Base-by-base conservation (phyloP, 139 green algal species). In the Chlorella vulgaris region DNA sequence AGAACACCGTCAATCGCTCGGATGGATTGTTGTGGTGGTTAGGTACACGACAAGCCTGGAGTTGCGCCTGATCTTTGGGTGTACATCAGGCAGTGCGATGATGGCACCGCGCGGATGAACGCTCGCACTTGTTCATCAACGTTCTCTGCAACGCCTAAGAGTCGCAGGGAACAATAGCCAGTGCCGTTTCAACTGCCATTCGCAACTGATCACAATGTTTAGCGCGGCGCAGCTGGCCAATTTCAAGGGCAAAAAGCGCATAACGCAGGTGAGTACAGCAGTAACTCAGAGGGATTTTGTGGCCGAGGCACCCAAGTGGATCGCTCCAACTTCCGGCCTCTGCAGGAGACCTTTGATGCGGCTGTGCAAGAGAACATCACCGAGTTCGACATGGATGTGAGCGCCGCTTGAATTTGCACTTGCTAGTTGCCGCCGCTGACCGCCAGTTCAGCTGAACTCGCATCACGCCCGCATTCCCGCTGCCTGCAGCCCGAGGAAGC, bases 311-410 rank as follows among this genome's bases (percentile, higher is more conserved):
- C 47, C 47, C 15, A 10, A 10, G 47, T 55, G 47, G 47, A 10
- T 55, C 55, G n/a, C 55, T 28, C 18, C 55, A 31, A 5, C 18
- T 29, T 65, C 18, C 42, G 26, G 10, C 21, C 24, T 1, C 7
- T 51, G 53, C 88, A 93, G 91, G 92, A 91, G 26, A 89, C 90
- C 4, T 97, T 97, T 76, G 93, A 97, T 87, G 91, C 90, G 7
- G 89, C 92, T 2, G 93, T 97, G 0, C 68, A 86, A 10, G 91
- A 91, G 1, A 97, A 97, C 77, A 92, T 95, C 0, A 89, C 93
- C 8, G 91, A 95, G 47, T 97, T 97, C 78, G 93, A 94, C 10
- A 97, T 97, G 93, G 83, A 92, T 84, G 92, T 96, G 36, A 39
- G 89, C 0, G 7, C 13, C 31, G n/a, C 62, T 10, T 39, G n/a